phyloP scores from a whole-genome alignment of 2,329 filamentous ascomycete species.

The Akanthomyces muscarius region DNA sequence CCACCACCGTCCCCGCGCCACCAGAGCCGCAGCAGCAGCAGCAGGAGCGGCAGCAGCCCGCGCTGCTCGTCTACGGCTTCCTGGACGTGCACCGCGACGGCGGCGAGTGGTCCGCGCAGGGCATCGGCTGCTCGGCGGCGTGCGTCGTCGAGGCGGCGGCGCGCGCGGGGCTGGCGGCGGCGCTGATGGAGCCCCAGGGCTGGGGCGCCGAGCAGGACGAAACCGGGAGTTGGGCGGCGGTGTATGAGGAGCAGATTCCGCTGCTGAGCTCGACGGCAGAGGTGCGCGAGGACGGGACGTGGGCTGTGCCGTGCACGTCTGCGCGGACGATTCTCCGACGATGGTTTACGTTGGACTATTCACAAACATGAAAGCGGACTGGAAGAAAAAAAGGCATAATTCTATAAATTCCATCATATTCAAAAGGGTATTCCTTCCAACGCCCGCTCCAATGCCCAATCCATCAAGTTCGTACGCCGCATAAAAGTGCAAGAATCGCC shows the following conservation, averaged over 20 bases:
- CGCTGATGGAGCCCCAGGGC: conserved; percentile 43
- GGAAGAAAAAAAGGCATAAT: not conserved
- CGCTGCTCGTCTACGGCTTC: conserved; percentile 62
- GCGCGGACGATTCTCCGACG: conserved; percentile 55
- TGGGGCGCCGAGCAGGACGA: conserved; percentile 14
- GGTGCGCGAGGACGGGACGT: conserved; percentile 48
- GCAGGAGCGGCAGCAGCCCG: conserved; percentile 28
- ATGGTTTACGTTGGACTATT: conserved; percentile 52
- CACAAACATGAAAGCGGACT: not conserved
- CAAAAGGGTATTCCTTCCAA: conserved; percentile 11
- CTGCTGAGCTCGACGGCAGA: conserved; percentile 54
- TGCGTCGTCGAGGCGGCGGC: conserved; percentile 58
- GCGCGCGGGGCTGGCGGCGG: conserved; percentile 40
- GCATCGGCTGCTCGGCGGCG: conserved; percentile 60
- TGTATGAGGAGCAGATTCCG: conserved; percentile 51
- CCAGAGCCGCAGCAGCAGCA: conserved; percentile 24
- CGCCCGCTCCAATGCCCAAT: conserved; percentile 7
- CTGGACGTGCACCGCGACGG: conserved; percentile 62
- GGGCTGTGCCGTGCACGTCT: conserved; percentile 56
- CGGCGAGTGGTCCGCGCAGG: conserved; percentile 73
- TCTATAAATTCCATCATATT: not conserved
- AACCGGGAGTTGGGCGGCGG: not conserved
- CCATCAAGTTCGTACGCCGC: not conserved
- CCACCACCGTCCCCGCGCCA: conserved; percentile 33
- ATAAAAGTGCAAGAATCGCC: not conserved